Base-by-base conservation (phyloP, 2,329 filamentous ascomycete genomes). In the Leptographium wingfieldii region DNA sequence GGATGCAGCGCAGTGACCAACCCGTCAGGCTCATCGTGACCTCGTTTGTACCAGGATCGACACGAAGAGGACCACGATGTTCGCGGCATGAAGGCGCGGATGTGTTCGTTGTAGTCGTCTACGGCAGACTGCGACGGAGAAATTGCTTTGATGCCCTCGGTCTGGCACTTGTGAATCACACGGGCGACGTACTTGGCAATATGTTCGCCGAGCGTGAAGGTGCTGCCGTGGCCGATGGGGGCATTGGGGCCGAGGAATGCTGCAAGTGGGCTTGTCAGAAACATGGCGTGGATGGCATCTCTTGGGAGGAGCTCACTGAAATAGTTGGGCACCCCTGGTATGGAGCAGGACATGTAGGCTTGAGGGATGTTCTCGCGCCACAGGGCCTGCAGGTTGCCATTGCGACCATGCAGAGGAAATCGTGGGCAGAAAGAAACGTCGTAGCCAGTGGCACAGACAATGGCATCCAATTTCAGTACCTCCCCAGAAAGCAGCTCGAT, bases 361-460 rank as follows among this genome's bases (percentile, higher is more conserved):
- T 73, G 73, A 1, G 79, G 78, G 3, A 69, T 69, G 51, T 73
- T 70, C 6, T 69, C 62, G 51, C 65, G 66, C 77, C 80, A 80
- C 19, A 66, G 70, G 46, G 80, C 75, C 62, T 78, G 77, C 38
- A 83, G 71, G 62, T 81, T 77, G 35, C 77, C 78, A n/a, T 72
- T 65, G 27, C 74, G 71, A 11, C 77, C 78, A 6, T 77, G 67
- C 22, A 82, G 68, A 0, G 78, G 78, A 62, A 80, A 82, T 1
- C 76, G 72, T 3, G 80, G 79, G 9, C 72, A 67, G 66, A 81
- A 82, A 1, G 77, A 79, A 5, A 76, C 76, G 64, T 82, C 75
- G 65, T 81, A 83, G 1, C 80, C 80, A 0, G 80, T 82, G n/a
- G 80, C 80, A 61, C 79, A 81, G 55, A 84, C 73, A 27, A 85